phyloP scores from a whole-genome alignment of 1,284 basidiomycete genomes.

The Leccinum solheimii region DNA sequence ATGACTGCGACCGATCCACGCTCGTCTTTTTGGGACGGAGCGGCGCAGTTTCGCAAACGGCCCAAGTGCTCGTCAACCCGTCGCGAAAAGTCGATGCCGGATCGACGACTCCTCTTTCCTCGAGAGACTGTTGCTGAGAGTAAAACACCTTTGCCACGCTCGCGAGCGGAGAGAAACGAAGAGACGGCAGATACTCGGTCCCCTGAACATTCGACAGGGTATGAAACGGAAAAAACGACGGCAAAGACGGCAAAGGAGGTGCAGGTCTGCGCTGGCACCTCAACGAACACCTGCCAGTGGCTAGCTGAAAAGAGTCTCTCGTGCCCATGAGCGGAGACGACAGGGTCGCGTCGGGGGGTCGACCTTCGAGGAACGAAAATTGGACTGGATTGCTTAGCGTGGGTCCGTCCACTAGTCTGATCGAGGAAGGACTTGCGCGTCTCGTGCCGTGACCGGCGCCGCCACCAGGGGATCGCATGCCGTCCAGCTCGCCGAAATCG shows the following conservation, averaged over 20 bases:
- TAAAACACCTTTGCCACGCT: conserved; percentile 7
- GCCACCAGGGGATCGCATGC: not conserved
- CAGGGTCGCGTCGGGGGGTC: conserved; percentile 18
- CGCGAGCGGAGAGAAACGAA: conserved; percentile 25
- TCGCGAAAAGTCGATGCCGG: not conserved
- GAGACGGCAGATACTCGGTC: conserved; percentile 14
- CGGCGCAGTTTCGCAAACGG: not conserved
- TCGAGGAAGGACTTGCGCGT: conserved; percentile 25
- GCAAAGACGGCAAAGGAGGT: conserved; percentile 24
- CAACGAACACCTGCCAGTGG: conserved; percentile 11
- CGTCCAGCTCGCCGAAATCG: conserved; percentile 13
- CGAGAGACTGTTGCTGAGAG: conserved; percentile 1
- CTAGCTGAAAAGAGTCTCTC: conserved; percentile 33
- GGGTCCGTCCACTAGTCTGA: conserved; percentile 26
- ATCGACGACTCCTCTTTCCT: not conserved
- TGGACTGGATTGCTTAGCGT: conserved; percentile 17
- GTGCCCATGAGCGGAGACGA: conserved; percentile 26
- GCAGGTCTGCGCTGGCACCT: conserved; percentile 17
- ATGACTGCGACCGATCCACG: conserved; percentile 12
- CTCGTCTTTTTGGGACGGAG: conserved; percentile 3
- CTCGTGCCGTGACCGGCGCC: conserved; percentile 1
- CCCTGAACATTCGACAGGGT: not conserved
- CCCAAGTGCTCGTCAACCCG: not conserved
- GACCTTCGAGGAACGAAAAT: conserved; percentile 27
- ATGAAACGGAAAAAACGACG: conserved; percentile 15